Conservation (phyloP, 345 rosid species). For the Eucalyptus brandiana region DNA sequence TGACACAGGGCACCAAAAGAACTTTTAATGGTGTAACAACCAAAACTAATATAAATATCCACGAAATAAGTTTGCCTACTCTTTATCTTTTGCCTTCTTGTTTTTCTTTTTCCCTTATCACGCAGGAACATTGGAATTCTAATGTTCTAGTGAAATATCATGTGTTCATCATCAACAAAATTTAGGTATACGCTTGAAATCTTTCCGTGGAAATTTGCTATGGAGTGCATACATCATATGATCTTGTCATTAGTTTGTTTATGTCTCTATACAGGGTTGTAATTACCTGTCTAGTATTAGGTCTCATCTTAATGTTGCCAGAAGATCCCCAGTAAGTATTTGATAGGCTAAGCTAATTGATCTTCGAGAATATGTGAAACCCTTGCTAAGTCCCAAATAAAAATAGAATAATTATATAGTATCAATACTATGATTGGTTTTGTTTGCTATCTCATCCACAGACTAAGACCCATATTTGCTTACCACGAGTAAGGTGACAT, state of each 20-base stretch:
- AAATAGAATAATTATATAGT: background rate
- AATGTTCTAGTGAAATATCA: background rate
- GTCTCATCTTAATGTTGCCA: background rate
- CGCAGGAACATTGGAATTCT: background rate
- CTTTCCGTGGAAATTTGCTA: background rate
- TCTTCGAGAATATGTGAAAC: background rate
- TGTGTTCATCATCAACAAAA: background rate
- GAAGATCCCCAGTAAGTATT: background rate
- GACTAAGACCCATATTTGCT: background rate
- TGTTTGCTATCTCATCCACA: background rate
- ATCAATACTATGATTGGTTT: background rate
- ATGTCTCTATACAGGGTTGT: background rate
- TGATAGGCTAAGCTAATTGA: background rate
- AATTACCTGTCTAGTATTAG: background rate
- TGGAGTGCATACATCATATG: background rate
- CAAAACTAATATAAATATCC: background rate
- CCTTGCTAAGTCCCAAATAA: background rate
- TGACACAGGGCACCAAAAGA: background rate
- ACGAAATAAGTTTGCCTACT: background rate
- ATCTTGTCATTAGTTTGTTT: background rate
- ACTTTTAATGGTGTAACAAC: background rate
- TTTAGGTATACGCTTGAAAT: background rate
- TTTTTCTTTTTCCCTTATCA: background rate
- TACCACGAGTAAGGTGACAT: background rate
- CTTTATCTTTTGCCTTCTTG: background rate